Evolutionary conservation across 2,329 filamentous ascomycete species (phyloP), one percentile per base, ranked within the genome.

Genomic region (Monascus ruber): DNA sequence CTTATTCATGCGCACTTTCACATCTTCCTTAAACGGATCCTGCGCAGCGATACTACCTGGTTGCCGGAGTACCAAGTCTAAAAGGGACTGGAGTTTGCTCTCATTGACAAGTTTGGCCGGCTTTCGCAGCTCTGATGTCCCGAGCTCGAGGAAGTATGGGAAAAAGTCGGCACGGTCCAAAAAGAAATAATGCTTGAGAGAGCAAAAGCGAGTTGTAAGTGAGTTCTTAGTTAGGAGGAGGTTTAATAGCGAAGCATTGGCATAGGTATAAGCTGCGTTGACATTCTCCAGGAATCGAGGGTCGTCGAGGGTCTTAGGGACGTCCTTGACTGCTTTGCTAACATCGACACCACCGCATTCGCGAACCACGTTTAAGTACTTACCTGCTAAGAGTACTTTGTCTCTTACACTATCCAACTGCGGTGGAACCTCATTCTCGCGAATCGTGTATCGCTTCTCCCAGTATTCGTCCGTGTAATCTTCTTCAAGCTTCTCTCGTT

Each of bases 401-500:
- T 94, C 88, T 58, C 91, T 91, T 49, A 96, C 83, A 26, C 76
- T 79, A 56, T 91, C 83, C 4, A 98, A 74, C 57, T 98, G 91
- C 6, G 89, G 88, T 3, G 91, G 91, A 1, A 96, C 81, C 43
- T 94, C 84, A 36, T 85, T 79, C 44, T 94, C 86, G 42, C 91
- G 81, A 46, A 98, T 83, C 4, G 91, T 96, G 58, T 98, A 98
- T 46, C 91, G 76, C 55, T 94, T 86, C 60, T 98, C 91, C 91
- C 91, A 98, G 62, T 98, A 98, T 55, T 98, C 91, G 59, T 98
- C 91, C 0, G 89, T 98, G 55, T 96, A 98, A 60, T 98, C 91
- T 56, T 94, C 82, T 55, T 96, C 87, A 2, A 98, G 69, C 42
- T 85, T 76, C 59, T 96, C 91, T 32, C 91, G 77, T 42, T 83